A percentile compares a stretch with the other conserved stretches of the same genome.
phyloP scores from a whole-genome alignment of 139 green algal species.

The Haematococcus lacustris region DNA sequence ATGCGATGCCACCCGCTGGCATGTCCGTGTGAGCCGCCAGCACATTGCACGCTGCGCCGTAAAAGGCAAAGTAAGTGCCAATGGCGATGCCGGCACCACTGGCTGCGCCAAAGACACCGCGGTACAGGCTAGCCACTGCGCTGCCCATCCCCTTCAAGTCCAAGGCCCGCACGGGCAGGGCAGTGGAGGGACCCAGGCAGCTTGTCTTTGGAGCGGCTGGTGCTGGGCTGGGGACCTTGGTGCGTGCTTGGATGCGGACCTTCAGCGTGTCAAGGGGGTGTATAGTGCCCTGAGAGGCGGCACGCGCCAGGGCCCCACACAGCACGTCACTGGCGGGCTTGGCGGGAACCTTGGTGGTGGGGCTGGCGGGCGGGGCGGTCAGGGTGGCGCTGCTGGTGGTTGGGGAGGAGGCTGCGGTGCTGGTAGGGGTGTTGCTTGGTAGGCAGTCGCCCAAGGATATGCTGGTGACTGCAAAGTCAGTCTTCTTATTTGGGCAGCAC shows the following conservation, averaged over 20 bases:
- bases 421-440: background rate
- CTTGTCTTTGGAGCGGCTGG: no score
- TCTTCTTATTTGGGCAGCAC: background rate
- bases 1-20: constrained; percentile 48
- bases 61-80: constrained; percentile 91
- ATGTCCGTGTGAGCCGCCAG: constrained; percentile 19
- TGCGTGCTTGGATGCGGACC: constrained; percentile 16
- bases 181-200: no score
- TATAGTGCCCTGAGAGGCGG: constrained; percentile 54
- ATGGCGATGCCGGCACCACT: constrained; percentile 88
- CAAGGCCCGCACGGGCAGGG: background rate
- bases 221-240: background rate
- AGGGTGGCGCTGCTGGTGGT: background rate
- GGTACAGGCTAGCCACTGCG: background rate
- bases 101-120: constrained; percentile 78
- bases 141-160: background rate
- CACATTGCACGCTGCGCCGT: constrained; percentile 46
- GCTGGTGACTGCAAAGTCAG: constrained; percentile 1
- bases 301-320: constrained; percentile 52
- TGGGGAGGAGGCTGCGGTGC: background rate
- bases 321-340: constrained; percentile 48
- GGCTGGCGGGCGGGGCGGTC: no score
- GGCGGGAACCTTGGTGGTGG: background rate
- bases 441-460: constrained; percentile 1
- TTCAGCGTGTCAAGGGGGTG: constrained; percentile 70